phyloP scores from a whole-genome alignment of 1,284 basidiomycete genomes.

The Puccinia novopanici region DNA sequence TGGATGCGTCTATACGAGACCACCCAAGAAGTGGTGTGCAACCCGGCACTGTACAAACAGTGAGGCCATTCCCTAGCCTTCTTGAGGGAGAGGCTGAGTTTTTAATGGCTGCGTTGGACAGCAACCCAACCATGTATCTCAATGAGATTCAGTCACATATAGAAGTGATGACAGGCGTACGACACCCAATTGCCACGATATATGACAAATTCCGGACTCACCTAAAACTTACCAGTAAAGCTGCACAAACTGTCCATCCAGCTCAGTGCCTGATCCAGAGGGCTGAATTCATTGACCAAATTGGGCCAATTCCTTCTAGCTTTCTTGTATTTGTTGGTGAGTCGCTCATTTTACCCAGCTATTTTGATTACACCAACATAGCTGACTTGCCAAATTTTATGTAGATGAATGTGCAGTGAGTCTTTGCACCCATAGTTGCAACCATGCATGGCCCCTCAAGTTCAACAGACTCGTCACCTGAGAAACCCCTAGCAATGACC shows the following conservation, averaged over 20 bases:
- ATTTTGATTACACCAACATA: no score
- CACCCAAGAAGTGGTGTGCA: not conserved
- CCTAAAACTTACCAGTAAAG: not conserved
- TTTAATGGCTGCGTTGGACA: not conserved
- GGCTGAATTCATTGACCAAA: not conserved
- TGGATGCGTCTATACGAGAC: not conserved
- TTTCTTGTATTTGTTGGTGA: not conserved
- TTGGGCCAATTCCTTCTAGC: not conserved
- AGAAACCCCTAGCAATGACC: not conserved
- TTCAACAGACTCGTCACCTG: not conserved
- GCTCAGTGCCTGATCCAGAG: not conserved
- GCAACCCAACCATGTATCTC: not conserved
- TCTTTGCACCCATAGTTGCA: not conserved
- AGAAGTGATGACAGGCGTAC: not conserved
- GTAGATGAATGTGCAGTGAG: not conserved
- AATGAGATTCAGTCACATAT: conserved; percentile 2
- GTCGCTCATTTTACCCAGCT: no score
- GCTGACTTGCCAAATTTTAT: not conserved
- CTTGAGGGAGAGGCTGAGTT: not conserved
- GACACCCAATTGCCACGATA: not conserved
- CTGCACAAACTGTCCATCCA: not conserved
- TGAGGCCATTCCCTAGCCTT: not conserved
- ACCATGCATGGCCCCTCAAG: not conserved
- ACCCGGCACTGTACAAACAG: not conserved
- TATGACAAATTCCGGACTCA: not conserved